phyloP scores from a whole-genome alignment of 305 asterid genomes.

The Striga hermonthica region DNA sequence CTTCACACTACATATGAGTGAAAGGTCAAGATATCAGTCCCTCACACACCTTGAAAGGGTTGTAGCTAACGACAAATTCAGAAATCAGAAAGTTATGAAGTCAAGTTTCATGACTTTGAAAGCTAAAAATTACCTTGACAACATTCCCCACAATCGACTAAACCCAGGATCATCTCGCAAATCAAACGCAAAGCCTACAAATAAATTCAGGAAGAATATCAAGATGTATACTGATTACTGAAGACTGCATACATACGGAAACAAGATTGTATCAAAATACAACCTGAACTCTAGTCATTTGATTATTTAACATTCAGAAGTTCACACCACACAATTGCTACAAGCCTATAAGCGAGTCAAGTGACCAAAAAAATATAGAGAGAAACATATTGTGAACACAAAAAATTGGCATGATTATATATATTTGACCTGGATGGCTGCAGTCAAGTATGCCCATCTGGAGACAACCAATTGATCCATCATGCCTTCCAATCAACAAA shows the following conservation, averaged over 20 bases:
- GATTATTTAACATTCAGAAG: constrained; percentile 4
- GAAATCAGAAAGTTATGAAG: constrained; percentile 3
- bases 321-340: constrained; percentile 11
- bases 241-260: constrained; percentile 22
- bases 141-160: constrained; percentile 86
- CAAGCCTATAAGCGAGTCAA: constrained; percentile 11
- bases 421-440: constrained; percentile 58
- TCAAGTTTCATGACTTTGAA: constrained; percentile 1
- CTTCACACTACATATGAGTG: background rate
- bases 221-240: constrained; percentile 22
- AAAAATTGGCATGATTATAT: constrained; percentile 17
- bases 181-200: constrained; percentile 68
- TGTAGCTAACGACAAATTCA: background rate
- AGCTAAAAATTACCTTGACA: constrained; percentile 65
- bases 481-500: constrained; percentile 71
- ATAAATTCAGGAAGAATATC: constrained; percentile 27
- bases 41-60: background rate
- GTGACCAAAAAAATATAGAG: constrained; percentile 17
- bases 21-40: background rate
- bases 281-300: background rate
- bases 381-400: constrained; percentile 23
- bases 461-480: constrained; percentile 72
- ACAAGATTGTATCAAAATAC: constrained; percentile 6
- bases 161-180: constrained; percentile 83
- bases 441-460: constrained; percentile 71